Conservation (phyloP, 768 basidiomycete species). For the Lentinula lateritia region DNA sequence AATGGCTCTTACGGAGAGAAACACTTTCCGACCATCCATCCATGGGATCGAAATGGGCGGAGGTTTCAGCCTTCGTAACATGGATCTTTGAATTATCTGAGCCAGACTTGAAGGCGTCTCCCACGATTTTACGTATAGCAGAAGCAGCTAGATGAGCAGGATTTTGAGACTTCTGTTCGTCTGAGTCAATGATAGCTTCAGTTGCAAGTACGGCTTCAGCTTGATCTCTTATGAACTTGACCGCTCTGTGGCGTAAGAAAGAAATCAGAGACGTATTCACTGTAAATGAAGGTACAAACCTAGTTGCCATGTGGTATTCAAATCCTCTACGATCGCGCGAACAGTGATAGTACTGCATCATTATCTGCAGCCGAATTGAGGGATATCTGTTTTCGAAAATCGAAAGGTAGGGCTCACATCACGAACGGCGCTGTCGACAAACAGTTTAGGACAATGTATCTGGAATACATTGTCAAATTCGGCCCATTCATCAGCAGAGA, state of each 20-base stretch:
- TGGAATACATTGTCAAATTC: conserved; percentile 91
- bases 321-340: conserved; percentile 69
- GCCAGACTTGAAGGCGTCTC: conserved; percentile 46
- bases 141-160: conserved; percentile 64
- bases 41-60: conserved; percentile 48
- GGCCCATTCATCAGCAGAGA: conserved; percentile 66
- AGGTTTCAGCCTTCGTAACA: conserved; percentile 16
- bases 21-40: conserved; percentile 72
- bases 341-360: conserved; percentile 86
- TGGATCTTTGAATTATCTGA: conserved; percentile 28
- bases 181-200: conserved; percentile 9
- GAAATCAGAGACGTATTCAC: background rate
- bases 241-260: conserved; percentile 43
- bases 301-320: conserved; percentile 85
- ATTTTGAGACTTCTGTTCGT: conserved; percentile 26
- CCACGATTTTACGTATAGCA: conserved; percentile 58
- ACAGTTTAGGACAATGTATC: conserved; percentile 79
- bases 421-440: conserved; percentile 69
- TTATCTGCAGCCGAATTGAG: conserved; percentile 45
- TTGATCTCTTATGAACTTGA: conserved; percentile 86
- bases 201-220: conserved; percentile 39
- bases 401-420: conserved; percentile 48
- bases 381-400: background rate
- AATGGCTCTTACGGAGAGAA: conserved; percentile 63
- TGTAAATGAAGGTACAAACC: conserved; percentile 37